A percentile compares a stretch with the other conserved stretches of the same genome.
These are phyloP conservation scores for Umbilicus rupestris DNA, from an alignment of 164 flowering plant genomes.

Conservation along the genomic window DNA sequence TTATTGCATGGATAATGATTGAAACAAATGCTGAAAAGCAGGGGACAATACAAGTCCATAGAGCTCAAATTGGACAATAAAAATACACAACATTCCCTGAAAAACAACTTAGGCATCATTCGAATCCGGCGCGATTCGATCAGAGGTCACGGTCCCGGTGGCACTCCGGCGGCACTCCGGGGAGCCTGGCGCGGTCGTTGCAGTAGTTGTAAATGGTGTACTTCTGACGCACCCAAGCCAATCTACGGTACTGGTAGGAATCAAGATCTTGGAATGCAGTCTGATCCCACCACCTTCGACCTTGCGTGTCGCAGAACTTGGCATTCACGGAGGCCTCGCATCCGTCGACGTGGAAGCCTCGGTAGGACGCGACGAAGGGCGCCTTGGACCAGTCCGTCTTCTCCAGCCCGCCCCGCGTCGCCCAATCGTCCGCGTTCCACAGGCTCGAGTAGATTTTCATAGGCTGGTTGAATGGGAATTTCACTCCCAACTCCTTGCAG, in stretches of 20 bases:
- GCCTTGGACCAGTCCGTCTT: constrained; percentile 6
- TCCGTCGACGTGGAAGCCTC: neutral
- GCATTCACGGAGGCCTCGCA: constrained; percentile 1
- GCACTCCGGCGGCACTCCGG: neutral
- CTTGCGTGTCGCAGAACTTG: neutral
- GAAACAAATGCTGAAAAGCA: neutral
- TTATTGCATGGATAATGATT: neutral
- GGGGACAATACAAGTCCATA: neutral
- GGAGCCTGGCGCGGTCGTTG: constrained; percentile 1
- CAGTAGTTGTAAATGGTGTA: constrained; percentile 7
- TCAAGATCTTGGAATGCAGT: constrained; percentile 2
- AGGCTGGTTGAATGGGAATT: constrained; percentile 3
- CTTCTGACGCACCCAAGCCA: constrained; percentile 1
- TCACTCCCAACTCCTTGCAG: constrained; percentile 4
- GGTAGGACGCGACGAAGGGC: neutral
- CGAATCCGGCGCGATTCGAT: neutral
- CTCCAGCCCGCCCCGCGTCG: constrained; percentile 2
- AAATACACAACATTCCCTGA: neutral
- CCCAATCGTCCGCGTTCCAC: constrained; percentile 6
- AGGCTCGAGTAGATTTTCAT: constrained; percentile 1
- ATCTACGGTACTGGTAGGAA: constrained; percentile 4
- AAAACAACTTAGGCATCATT: neutral
- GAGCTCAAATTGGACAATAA: neutral
- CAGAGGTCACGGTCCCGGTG: neutral
- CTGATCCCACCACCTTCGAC: constrained; percentile 4